phyloP scores from a whole-genome alignment of 768 basidiomycete species.

The Mrakia frigida region DNA sequence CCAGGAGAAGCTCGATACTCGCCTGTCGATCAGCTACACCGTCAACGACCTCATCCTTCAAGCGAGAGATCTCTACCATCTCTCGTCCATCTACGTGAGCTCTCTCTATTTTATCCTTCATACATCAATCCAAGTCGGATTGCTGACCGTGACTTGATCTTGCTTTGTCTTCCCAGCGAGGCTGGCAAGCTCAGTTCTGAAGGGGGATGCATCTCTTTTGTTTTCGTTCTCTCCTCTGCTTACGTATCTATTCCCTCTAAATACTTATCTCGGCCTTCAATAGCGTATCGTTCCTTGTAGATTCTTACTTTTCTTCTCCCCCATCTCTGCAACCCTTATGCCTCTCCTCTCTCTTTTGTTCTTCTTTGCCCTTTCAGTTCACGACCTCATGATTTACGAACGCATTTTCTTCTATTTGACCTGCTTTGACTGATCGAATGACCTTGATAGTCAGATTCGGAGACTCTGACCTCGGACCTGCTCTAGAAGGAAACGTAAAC shows the following conservation, averaged over 20 bases:
- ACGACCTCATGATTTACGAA: not conserved
- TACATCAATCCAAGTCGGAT: no score
- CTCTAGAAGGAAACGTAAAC: no score
- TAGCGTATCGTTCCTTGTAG: not conserved
- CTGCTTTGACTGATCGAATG: no score
- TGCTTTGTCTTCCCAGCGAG: not conserved
- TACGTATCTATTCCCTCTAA: not conserved
- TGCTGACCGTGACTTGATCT: not conserved
- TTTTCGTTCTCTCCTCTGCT: not conserved
- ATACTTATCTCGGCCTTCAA: not conserved
- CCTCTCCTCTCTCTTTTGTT: not conserved
- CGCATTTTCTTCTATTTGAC: no score
- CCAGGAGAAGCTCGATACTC: slow-evolving; percentile 71
- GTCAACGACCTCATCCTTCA: slow-evolving; percentile 88
- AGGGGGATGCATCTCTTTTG: not conserved
- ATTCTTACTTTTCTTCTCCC: no score
- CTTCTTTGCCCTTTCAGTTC: not conserved
- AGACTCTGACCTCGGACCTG: no score
- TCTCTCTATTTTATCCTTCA: no score
- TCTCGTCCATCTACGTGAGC: slow-evolving; percentile 8
- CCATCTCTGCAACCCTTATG: not conserved
- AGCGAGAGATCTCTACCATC: slow-evolving; percentile 58
- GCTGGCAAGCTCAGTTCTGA: not conserved
- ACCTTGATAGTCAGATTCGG: no score
- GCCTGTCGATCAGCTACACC: slow-evolving; percentile 82